phyloP scores from a whole-genome alignment of 805 yeast genomes.

The Metschnikowia chrysomelidarum region DNA sequence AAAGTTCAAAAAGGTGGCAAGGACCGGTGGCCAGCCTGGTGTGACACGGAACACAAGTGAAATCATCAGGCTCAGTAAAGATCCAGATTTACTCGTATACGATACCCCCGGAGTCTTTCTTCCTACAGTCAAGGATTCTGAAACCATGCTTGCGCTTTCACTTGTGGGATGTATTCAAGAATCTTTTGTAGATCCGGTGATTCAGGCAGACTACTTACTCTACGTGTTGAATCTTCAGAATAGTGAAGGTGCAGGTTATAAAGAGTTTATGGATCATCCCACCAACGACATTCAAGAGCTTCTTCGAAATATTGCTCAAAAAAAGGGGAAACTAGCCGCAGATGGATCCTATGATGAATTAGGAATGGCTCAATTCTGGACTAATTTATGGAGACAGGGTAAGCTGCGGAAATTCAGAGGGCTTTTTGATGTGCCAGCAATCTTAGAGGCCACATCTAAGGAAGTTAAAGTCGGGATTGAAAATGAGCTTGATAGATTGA shows the following conservation, averaged over 20 bases:
- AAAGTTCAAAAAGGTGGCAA: constrained; percentile 63
- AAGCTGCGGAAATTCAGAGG: constrained; percentile 32
- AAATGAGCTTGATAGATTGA: constrained; percentile 31
- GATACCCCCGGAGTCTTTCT: constrained; percentile 94
- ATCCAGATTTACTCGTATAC: constrained; percentile 66
- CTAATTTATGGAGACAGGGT: constrained; percentile 61
- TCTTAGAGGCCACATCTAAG: constrained; percentile 27
- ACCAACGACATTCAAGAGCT: constrained; percentile 69
- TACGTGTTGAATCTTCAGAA: constrained; percentile 68
- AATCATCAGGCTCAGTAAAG: constrained; percentile 57
- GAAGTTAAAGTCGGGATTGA: constrained; percentile 25
- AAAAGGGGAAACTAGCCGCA: constrained; percentile 31
- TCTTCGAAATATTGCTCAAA: constrained; percentile 46
- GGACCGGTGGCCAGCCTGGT: constrained; percentile 87
- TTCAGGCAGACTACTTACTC: constrained; percentile 82
- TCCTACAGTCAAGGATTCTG: constrained; percentile 64
- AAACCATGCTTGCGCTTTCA: constrained; percentile 72
- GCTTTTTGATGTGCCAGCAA: constrained; percentile 36
- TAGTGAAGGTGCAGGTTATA: constrained; percentile 43
- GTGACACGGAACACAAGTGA: constrained; percentile 81
- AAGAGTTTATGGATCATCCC: constrained; percentile 52
- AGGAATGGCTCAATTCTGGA: constrained; percentile 64
- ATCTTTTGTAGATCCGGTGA: constrained; percentile 72
- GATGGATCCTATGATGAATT: constrained; percentile 47
- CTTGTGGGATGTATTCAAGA: constrained; percentile 74